A percentile compares a stretch with the other conserved stretches of the same genome.
phyloP scores from a whole-genome alignment of 305 asterid genomes.

The Rubia tinctorum region DNA sequence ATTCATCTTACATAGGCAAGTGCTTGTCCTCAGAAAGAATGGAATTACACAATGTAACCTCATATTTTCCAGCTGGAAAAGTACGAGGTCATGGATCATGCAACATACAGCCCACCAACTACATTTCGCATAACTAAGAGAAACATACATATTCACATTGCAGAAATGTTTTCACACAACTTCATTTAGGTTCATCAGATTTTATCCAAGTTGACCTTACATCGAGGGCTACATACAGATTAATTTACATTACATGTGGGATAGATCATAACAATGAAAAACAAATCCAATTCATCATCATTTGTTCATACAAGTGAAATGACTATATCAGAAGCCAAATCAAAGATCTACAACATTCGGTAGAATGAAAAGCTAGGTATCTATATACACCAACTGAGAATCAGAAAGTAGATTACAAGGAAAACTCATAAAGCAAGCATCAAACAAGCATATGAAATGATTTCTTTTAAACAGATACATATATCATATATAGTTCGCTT shows the following conservation, averaged over 20 bases:
- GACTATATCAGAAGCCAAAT: conserved; percentile 1
- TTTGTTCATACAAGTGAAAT: neutral
- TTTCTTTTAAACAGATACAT: too few relatives aligned
- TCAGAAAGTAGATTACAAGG: neutral
- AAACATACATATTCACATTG: too few relatives aligned
- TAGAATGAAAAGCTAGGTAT: neutral
- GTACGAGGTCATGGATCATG: conserved; percentile 1
- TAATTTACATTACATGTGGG: too few relatives aligned
- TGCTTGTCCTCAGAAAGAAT: conserved; percentile 97
- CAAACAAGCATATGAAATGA: too few relatives aligned
- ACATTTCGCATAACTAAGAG: too few relatives aligned
- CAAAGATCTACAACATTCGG: conserved; percentile 9
- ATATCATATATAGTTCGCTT: too few relatives aligned
- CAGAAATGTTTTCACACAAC: too few relatives aligned
- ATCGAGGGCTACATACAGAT: too few relatives aligned
- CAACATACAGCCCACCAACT: neutral
- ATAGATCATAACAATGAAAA: neutral
- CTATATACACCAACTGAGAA: conserved; percentile 14
- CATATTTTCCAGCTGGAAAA: conserved; percentile 43
- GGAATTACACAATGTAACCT: conserved; percentile 65
- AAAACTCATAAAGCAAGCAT: neutral
- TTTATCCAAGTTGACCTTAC: neutral
- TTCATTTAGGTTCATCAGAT: neutral
- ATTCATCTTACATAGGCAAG: conserved; percentile 68
- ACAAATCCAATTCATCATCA: neutral